Conservation (phyloP, 2,329 filamentous ascomycete genomes). For the Chrysoporthe austroafricana region DNA sequence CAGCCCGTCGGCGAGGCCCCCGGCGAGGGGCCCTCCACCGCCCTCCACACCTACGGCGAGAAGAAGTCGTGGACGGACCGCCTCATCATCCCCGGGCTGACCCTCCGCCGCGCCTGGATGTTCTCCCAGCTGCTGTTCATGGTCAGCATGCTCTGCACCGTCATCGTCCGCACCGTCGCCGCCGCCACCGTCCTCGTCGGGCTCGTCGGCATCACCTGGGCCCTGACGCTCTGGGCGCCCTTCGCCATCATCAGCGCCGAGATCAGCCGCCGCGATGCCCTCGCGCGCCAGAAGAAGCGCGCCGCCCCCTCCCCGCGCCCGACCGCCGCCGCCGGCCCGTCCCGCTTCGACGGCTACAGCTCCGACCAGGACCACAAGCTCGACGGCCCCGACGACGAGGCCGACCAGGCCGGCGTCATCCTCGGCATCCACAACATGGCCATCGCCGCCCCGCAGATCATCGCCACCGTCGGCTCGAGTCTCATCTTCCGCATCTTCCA, state of each 20-base stretch:
- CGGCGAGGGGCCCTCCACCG: slow-evolving; percentile 38
- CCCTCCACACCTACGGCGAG: slow-evolving; percentile 39
- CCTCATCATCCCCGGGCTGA: slow-evolving; percentile 80
- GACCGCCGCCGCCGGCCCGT: slow-evolving; percentile 14
- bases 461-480: slow-evolving; percentile 84
- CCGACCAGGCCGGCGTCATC: slow-evolving; percentile 85
- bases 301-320: slow-evolving; percentile 26
- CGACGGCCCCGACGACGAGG: slow-evolving; percentile 51
- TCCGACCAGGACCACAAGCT: slow-evolving; percentile 37
- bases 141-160: slow-evolving; percentile 78
- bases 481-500: slow-evolving; percentile 84
- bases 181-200: slow-evolving; percentile 78
- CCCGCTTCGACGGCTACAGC: slow-evolving; percentile 33
- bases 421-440: slow-evolving; percentile 96
- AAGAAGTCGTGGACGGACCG: slow-evolving; percentile 56
- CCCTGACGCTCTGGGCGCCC: slow-evolving; percentile 89
- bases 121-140: slow-evolving; percentile 84
- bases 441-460: slow-evolving; percentile 87
- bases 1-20: slow-evolving; percentile 40
- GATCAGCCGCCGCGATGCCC: slow-evolving; percentile 78
- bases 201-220: slow-evolving; percentile 88
- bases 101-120: slow-evolving; percentile 87
- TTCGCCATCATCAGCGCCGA: slow-evolving; percentile 95
- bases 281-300: slow-evolving; percentile 45
- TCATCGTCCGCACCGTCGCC: slow-evolving; percentile 73